phyloP scores from a whole-genome alignment of 2,329 filamentous ascomycete species.

The Penicillium vulpinum region DNA sequence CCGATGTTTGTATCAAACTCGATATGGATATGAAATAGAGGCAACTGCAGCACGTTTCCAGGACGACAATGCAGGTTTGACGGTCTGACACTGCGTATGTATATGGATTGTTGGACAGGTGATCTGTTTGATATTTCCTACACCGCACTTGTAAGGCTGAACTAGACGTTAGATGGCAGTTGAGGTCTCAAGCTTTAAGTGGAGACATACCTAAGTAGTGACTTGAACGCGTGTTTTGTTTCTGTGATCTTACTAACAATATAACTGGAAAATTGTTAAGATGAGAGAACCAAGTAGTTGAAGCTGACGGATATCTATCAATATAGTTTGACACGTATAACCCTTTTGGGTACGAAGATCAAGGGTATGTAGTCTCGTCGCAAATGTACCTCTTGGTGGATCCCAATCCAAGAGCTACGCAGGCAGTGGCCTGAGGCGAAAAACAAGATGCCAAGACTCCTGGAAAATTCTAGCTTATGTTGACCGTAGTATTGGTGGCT shows the following conservation, averaged over 20 bases:
- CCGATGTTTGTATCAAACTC: background rate
- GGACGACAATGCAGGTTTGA: background rate
- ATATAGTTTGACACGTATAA: background rate
- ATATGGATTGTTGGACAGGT: background rate
- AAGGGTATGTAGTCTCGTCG: background rate
- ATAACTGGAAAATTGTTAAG: accelerated
- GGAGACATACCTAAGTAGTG: slow-evolving; percentile 1
- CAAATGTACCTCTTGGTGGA: background rate
- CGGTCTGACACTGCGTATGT: background rate
- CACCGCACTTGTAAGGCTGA: background rate
- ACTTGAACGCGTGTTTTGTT: slow-evolving; percentile 1
- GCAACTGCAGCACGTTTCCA: background rate
- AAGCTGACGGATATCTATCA: accelerated
- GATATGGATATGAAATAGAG: background rate
- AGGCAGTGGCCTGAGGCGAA: slow-evolving; percentile 1
- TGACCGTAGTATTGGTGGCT: background rate
- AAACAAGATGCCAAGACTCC: background rate
- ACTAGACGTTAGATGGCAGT: background rate
- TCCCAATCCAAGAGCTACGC: background rate
- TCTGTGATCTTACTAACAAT: background rate
- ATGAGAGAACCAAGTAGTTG: accelerated
- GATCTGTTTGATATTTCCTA: background rate
- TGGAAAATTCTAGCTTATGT: slow-evolving; percentile 7
- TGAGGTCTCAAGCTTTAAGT: background rate
- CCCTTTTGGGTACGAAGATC: background rate